phyloP scores from a whole-genome alignment of 1,139 yeast species.

The Geotrichum phurueaensis region DNA sequence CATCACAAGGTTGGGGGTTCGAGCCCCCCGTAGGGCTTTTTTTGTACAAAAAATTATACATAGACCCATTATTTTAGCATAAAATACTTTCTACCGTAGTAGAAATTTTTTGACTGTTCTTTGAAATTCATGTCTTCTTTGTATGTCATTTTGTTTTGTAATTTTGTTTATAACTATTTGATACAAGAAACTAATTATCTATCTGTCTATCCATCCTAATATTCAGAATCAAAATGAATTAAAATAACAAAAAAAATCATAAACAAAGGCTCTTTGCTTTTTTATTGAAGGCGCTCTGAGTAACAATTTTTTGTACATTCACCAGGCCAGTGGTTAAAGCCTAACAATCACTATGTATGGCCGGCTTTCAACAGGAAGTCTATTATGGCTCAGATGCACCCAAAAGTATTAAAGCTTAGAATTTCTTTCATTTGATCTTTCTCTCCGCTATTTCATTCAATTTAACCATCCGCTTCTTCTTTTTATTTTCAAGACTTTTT shows the following conservation, averaged over 20 bases:
- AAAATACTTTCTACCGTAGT: no score
- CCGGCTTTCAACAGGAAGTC: not conserved
- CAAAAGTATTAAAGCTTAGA: not conserved
- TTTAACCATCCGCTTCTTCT: not conserved
- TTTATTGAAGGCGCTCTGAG: not conserved
- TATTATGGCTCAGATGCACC: not conserved
- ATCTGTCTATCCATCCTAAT: no score
- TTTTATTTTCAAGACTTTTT: not conserved
- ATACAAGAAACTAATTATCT: no score
- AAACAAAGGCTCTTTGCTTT: not conserved
- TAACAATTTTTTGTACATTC: not conserved
- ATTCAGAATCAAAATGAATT: no score
- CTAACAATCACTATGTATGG: not conserved
- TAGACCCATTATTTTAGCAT: no score
- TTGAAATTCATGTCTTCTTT: no score
- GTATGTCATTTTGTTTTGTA: no score
- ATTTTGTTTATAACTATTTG: no score
- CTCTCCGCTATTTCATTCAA: not conserved
- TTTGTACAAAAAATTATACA: no score
- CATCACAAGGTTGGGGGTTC: constrained; percentile 11
- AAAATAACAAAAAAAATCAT: no score
- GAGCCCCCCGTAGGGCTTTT: constrained; percentile 10
- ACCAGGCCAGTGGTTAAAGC: not conserved
- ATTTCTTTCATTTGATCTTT: not conserved
- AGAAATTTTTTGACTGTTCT: no score